Evolutionary conservation across 2,329 filamentous ascomycete species (phyloP).

Genomic region (Helotiales sp.): DNA sequence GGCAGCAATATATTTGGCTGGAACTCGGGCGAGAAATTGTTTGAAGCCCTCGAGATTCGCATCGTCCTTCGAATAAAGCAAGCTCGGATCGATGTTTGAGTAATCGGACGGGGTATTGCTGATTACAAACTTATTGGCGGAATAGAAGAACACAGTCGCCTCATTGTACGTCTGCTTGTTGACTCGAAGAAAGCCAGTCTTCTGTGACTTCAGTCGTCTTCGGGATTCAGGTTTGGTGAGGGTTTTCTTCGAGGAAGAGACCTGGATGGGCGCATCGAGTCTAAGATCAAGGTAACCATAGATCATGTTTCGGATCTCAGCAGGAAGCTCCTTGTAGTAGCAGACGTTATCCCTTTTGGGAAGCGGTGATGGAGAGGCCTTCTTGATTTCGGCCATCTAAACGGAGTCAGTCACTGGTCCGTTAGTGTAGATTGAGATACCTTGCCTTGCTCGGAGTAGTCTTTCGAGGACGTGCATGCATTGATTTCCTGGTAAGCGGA

Average conservation of each 20-base stretch:
- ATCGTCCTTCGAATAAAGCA: not conserved
- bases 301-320: not conserved
- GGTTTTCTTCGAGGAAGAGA: not conserved
- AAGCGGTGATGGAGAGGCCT: not conserved
- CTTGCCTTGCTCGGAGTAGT: not conserved
- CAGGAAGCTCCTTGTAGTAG: not conserved
- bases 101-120: not conserved
- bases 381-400: not conserved
- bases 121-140: not conserved
- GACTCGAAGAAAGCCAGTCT: not conserved
- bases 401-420: not conserved
- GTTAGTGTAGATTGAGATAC: not conserved
- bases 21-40: not conserved
- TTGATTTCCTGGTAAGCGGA: not conserved
- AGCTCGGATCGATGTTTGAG: too few relatives aligned
- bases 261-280: not conserved
- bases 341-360: not conserved
- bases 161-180: not conserved
- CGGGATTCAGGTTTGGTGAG: not conserved
- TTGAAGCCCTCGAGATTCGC: not conserved
- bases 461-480: too few relatives aligned
- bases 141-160: not conserved
- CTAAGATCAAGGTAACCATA: not conserved
- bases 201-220: not conserved
- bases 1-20: not conserved